Evolutionary conservation across 495 filamentous ascomycete species (phyloP).

Genomic region (Haplographium delicatum): DNA sequence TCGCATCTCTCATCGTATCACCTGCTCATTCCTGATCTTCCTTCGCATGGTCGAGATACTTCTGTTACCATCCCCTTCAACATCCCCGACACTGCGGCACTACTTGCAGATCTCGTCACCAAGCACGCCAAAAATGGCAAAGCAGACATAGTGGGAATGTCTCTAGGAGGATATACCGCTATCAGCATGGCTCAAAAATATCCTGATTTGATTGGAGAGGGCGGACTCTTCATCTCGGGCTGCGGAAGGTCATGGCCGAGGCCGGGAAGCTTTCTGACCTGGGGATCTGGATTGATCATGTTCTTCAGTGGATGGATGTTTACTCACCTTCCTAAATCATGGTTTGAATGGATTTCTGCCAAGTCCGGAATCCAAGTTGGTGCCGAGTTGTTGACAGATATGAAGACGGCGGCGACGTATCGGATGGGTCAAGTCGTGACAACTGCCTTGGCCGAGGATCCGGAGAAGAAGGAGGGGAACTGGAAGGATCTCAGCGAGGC

Average conservation of each 20-base stretch:
- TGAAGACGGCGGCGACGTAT: not conserved
- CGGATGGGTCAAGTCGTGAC: not conserved
- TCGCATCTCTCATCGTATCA: conserved; percentile 30
- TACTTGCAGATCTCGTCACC: conserved; percentile 27
- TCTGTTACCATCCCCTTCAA: conserved; percentile 20
- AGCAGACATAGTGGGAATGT: conserved; percentile 5
- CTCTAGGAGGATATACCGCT: conserved; percentile 6
- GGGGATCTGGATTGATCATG: not conserved
- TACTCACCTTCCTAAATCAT: not conserved
- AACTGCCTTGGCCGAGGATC: not conserved
- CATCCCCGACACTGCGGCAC: conserved; percentile 24
- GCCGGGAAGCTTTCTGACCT: not conserved
- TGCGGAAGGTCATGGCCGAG: not conserved
- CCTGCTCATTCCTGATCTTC: conserved; percentile 30
- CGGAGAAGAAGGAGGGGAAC: not conserved
- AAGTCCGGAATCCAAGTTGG: not conserved
- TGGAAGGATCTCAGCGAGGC: conserved; percentile 16
- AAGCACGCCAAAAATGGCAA: conserved; percentile 26
- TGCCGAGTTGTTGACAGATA: not conserved
- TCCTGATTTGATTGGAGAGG: not conserved
- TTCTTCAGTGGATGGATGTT: not conserved
- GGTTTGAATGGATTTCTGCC: not conserved
- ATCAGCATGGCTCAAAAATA: conserved; percentile 20
- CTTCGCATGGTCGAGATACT: conserved; percentile 27
- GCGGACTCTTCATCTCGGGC: conserved; percentile 6